A percentile compares a stretch with the other conserved stretches of the same genome.
These are phyloP conservation scores for Tetraselmis chui DNA, from an alignment of 139 green algal genomes.

Conservation along the genomic window DNA sequence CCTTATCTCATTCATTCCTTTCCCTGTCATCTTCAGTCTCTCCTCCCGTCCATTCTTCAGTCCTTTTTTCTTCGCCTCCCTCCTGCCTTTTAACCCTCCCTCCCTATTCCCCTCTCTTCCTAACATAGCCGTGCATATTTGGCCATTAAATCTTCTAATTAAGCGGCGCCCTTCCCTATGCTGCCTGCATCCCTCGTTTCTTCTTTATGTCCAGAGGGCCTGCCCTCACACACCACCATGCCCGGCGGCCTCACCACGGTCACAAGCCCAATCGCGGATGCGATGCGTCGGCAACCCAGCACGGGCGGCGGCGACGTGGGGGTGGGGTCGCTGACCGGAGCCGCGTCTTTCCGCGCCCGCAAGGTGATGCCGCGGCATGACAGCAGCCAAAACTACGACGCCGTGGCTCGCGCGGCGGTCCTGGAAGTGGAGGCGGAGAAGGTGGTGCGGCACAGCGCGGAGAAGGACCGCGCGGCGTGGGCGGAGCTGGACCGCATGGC, in stretches of 20 bases:
- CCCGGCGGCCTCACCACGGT: background rate
- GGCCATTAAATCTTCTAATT: too few species aligned
- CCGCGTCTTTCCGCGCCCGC: background rate
- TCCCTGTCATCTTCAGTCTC: too few species aligned
- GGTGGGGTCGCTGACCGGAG: background rate
- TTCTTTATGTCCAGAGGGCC: background rate
- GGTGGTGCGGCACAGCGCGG: background rate
- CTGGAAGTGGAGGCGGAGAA: background rate
- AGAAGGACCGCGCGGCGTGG: background rate
- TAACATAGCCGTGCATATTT: background rate
- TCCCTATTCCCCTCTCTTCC: too few species aligned
- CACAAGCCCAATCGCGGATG: background rate
- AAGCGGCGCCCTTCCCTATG: too few species aligned
- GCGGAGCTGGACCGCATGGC: background rate
- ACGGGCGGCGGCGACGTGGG: background rate
- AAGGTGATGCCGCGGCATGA: background rate
- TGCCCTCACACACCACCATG: background rate
- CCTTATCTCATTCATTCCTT: too few species aligned
- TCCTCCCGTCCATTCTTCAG: too few species aligned
- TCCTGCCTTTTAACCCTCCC: too few species aligned
- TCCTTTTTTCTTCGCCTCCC: too few species aligned
- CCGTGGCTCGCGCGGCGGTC: background rate
- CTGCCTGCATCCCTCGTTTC: too few species aligned
- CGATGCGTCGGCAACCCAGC: background rate
- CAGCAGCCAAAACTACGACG: background rate